Evolutionary conservation across 176 grass and related monocot genomes (phyloP).

Genomic region (Puccinellia tenuiflora): DNA sequence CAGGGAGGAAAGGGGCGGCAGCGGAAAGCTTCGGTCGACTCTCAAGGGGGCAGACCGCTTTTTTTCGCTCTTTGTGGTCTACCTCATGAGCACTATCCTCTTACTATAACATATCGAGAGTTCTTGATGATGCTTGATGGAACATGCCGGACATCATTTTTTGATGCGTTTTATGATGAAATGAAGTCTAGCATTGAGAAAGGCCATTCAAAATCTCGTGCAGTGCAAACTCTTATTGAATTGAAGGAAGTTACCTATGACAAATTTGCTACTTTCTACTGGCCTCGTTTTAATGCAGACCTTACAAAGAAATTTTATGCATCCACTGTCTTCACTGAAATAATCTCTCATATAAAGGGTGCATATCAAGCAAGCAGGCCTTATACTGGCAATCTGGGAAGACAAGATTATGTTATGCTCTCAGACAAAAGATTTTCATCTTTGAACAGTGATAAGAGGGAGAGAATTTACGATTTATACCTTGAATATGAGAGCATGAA

Average conservation of each 20-base stretch:
- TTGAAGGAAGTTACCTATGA: slow-evolving; percentile 77
- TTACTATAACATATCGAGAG: slow-evolving; percentile 66
- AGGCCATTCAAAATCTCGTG: slow-evolving; percentile 50
- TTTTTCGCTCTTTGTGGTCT: too few relatives aligned
- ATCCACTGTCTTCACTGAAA: slow-evolving; percentile 77
- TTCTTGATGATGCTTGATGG: slow-evolving; percentile 92
- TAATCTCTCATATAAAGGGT: slow-evolving; percentile 89
- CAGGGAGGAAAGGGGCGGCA: too few relatives aligned
- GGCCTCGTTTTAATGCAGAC: slow-evolving; percentile 69
- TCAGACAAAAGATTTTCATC: slow-evolving; percentile 67
- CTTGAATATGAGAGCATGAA: slow-evolving; percentile 74
- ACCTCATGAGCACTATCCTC: slow-evolving; percentile 37
- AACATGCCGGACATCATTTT: slow-evolving; percentile 57
- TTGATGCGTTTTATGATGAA: slow-evolving; percentile 50
- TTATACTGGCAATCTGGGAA: slow-evolving; percentile 14
- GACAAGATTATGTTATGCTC: slow-evolving; percentile 54
- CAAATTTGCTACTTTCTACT: slow-evolving; percentile 66
- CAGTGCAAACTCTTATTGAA: slow-evolving; percentile 52
- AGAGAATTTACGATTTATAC: slow-evolving; percentile 65
- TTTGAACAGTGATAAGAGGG: slow-evolving; percentile 36
- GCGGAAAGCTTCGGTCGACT: too few relatives aligned
- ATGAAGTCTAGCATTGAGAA: slow-evolving; percentile 26
- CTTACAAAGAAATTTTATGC: slow-evolving; percentile 66
- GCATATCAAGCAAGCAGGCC: slow-evolving; percentile 4
- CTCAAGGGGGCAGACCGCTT: too few relatives aligned